Conservation (phyloP, 164 flowering plant species). For the Kingdonia uniflora region DNA sequence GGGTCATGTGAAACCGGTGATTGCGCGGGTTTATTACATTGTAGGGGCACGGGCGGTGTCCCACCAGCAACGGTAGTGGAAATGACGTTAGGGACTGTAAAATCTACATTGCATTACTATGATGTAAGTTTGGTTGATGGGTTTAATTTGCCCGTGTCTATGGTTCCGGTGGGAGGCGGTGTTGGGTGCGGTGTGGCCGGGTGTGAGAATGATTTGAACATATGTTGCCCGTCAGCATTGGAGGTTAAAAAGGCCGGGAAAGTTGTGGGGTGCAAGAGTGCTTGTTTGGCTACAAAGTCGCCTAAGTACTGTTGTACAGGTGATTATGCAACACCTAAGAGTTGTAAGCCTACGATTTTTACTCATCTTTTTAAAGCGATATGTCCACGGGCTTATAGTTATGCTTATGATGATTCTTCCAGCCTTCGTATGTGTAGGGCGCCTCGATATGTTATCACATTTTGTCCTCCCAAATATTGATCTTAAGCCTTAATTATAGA, state of each 20-base stretch:
- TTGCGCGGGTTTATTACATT: slow-evolving; percentile 34
- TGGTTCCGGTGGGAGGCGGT: slow-evolving; percentile 62
- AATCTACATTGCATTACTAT: slow-evolving; percentile 42
- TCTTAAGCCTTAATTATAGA: too few relatives aligned
- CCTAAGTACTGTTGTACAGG: slow-evolving; percentile 87
- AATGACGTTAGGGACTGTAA: slow-evolving; percentile 49
- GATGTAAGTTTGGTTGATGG: slow-evolving; percentile 81
- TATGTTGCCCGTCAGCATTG: slow-evolving; percentile 59
- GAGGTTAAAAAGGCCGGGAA: slow-evolving; percentile 37
- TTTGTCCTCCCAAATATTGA: slow-evolving; percentile 61
- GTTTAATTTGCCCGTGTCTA: slow-evolving; percentile 69
- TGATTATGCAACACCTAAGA: slow-evolving; percentile 34
- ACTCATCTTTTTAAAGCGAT: slow-evolving; percentile 63
- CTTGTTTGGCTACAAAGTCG: slow-evolving; percentile 55
- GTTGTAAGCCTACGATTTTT: slow-evolving; percentile 57
- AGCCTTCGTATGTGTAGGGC: slow-evolving; percentile 85
- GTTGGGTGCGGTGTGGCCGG: slow-evolving; percentile 51
- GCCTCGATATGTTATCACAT: slow-evolving; percentile 70
- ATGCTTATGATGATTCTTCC: slow-evolving; percentile 74
- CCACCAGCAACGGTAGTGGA: slow-evolving; percentile 67
- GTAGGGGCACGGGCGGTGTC: slow-evolving; percentile 42
- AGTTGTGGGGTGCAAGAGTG: slow-evolving; percentile 79
- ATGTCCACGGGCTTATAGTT: slow-evolving; percentile 85
- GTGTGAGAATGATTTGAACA: slow-evolving; percentile 54
- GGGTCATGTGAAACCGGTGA: slow-evolving; percentile 47